Percentiles rank a stretch among this genome's conserved stretches.
Conservation (phyloP, 1,139 yeast genomes). For the Yamadazyma oceani region DNA sequence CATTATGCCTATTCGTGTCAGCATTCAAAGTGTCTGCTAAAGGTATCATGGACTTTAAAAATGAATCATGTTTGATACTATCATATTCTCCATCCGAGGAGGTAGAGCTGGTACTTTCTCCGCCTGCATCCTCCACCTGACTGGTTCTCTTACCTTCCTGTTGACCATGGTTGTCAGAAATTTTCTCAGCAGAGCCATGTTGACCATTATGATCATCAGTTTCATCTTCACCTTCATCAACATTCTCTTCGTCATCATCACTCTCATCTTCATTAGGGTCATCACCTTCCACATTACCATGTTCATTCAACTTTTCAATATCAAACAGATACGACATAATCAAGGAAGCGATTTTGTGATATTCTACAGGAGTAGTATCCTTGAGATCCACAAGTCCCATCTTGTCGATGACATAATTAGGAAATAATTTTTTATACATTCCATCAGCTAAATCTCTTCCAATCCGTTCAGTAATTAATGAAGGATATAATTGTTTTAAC, state of each 20-base stretch:
- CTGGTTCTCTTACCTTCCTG: constrained; percentile 1
- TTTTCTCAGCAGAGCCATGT: too few relatives aligned
- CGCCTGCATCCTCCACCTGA: too few relatives aligned
- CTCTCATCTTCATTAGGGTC: constrained; percentile 19
- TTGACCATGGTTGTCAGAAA: too few relatives aligned
- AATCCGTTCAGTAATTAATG: constrained; percentile 64
- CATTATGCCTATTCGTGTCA: constrained; percentile 77
- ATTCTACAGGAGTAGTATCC: constrained; percentile 51
- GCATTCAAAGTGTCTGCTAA: constrained; percentile 90
- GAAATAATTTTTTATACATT: constrained; percentile 46
- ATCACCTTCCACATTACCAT: constrained; percentile 18
- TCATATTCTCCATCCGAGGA: constrained; percentile 27
- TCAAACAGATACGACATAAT: constrained; percentile 50
- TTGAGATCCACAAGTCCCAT: constrained; percentile 25
- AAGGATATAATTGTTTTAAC: constrained; percentile 58
- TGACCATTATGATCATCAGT: too few relatives aligned
- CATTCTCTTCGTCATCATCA: constrained; percentile 17
- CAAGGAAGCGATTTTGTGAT: constrained; percentile 65
- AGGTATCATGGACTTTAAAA: constrained; percentile 85
- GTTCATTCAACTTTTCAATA: constrained; percentile 25
- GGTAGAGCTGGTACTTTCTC: constrained; percentile 3
- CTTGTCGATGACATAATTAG: constrained; percentile 22
- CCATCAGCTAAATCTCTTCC: constrained; percentile 69
- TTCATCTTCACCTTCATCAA: constrained; percentile 21
- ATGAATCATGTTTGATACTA: constrained; percentile 35